Evolutionary conservation across 2,329 filamentous ascomycete species (phyloP).

Genomic region (Phyllosticta citribraziliensis): DNA sequence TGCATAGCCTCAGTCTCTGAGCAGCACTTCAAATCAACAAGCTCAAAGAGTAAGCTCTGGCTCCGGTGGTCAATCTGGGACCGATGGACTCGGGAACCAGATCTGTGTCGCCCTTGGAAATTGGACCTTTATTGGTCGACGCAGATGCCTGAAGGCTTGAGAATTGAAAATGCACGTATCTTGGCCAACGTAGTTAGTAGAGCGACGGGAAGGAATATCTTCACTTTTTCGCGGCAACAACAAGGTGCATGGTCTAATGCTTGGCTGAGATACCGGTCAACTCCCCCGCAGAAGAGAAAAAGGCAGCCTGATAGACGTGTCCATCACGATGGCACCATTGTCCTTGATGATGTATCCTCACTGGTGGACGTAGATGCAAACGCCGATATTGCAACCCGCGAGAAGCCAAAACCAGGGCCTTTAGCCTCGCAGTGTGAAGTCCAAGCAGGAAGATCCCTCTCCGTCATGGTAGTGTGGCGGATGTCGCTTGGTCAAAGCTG

Average conservation of each 20-base stretch:
- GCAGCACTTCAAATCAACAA: not conserved
- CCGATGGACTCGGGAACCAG: not conserved
- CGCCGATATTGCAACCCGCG: not conserved
- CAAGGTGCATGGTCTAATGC: not conserved
- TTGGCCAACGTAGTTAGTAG: not conserved
- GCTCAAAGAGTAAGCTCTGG: not conserved
- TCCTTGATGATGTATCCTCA: not conserved
- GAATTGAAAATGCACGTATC: not conserved
- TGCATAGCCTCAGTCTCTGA: not conserved
- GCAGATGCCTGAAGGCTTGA: not conserved
- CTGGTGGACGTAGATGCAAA: not conserved
- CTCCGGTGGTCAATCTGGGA: not conserved
- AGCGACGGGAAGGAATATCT: not conserved
- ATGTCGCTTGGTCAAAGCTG: not conserved
- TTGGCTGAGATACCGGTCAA: not conserved
- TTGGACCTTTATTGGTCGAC: not conserved
- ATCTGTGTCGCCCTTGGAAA: not conserved
- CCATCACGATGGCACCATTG: not conserved
- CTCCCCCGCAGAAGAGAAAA: not conserved
- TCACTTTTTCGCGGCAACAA: not conserved
- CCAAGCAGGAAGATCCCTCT: not conserved
- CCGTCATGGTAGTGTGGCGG: not conserved
- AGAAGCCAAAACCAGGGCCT: not conserved
- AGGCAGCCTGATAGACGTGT: not conserved
- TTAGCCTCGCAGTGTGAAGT: not conserved